Base-by-base conservation (phyloP, 208 protist species). In the Trypanosoma brucei region DNA sequence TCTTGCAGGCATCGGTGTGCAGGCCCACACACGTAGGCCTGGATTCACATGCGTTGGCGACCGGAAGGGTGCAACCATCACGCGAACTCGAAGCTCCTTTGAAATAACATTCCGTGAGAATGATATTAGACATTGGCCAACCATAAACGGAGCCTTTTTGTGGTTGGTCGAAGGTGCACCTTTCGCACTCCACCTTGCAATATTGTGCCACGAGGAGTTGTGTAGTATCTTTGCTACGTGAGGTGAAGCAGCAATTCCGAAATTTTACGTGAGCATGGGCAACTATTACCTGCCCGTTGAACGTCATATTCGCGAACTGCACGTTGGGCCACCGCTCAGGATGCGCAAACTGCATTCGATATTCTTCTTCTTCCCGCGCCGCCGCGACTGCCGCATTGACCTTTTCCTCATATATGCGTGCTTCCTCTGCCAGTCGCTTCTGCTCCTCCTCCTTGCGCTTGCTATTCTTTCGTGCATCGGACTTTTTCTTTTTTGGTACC, bases 271-370 rank as follows among this genome's bases (percentile, higher is more conserved):
- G 88, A 0, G 86, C 86, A 31, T 86, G 78, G 33, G 65, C 66
- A 55, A 95, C 82, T 59, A 76, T 69, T 8, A 95, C 84, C 2
- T 78, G 81, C 22, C 82, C 84, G 13, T 59, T 61, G 53, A 95
- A 95, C 13, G 85, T 91, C 30, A 91, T 59, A 66, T 91, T 84
- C 6, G 75, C 59, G 38, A 95, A 77, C 3, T 75, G 66, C 34
- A 95, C 83, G 4, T 72, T 30, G 6, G 79, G 72, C 86, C 88
- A 95, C 9, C 82, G 83, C 57, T 83, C 52, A 39, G 88, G 88
- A 61, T 92, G 85, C 30, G 88, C 85, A 57, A 88, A 95, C n/a
- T 81, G 83, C 80, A 88, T 95, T 36, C 84, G 72, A 56, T 80
- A 76, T 40, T 88, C 78, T 51, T 90, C 83, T 65, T 95, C 68